Percentiles rank a stretch among this genome's conserved stretches.
Conservation (phyloP, 2,329 filamentous ascomycete genomes). For the Venturia carpophila region DNA sequence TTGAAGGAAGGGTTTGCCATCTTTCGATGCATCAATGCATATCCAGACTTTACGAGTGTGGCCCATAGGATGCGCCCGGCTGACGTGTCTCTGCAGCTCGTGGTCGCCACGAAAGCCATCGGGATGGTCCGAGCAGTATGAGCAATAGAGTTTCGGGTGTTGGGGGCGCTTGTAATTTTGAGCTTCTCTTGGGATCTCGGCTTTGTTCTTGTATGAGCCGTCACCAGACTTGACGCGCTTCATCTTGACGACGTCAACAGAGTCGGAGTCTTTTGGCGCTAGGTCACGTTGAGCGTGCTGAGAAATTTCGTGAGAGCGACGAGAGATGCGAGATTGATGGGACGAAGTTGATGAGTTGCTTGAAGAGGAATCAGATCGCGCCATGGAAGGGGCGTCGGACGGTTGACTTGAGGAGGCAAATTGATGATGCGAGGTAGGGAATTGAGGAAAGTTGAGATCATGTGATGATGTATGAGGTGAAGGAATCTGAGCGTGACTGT, state of each 20-base stretch:
- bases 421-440: constrained; percentile 7
- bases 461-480: background rate
- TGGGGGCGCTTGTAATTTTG: constrained; percentile 51
- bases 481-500: constrained; percentile 9
- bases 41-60: constrained; percentile 53
- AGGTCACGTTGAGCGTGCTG: constrained; percentile 11
- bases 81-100: constrained; percentile 50
- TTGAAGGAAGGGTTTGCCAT: constrained; percentile 51
- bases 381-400: constrained; percentile 2
- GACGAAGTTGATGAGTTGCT: constrained; percentile 14
- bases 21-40: constrained; percentile 45
- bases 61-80: constrained; percentile 55
- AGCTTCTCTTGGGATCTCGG: constrained; percentile 10
- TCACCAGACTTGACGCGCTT: constrained; percentile 13
- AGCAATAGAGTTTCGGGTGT: constrained; percentile 64
- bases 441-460: constrained; percentile 15
- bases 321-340: constrained; percentile 13
- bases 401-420: constrained; percentile 11
- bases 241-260: constrained; percentile 16
- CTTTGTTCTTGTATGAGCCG: constrained; percentile 12
- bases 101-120: constrained; percentile 81
- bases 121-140: constrained; percentile 61
- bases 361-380: constrained; percentile 5
- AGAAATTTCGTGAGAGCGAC: constrained; percentile 14
- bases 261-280: constrained; percentile 11